phyloP scores from a whole-genome alignment of 805 yeast species.

The Myxozyma vanderwaltii region DNA sequence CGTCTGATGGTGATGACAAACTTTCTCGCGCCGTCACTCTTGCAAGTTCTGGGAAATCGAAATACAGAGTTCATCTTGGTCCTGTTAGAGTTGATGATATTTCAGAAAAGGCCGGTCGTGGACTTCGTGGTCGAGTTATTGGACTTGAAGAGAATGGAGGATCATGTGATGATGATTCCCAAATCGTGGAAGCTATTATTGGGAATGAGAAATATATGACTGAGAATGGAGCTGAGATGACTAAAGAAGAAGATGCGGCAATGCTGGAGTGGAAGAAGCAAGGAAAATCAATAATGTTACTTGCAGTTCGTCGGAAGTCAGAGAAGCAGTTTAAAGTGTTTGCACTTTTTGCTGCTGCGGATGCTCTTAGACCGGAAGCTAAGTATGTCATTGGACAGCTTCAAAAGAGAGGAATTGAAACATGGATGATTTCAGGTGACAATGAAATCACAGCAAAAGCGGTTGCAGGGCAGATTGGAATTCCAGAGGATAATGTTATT shows the following conservation, averaged over 20 bases:
- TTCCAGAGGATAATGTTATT: slow-evolving; percentile 53
- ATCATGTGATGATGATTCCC: slow-evolving; percentile 21
- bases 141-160: not conserved
- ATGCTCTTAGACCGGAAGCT: slow-evolving; percentile 57
- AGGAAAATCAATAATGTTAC: slow-evolving; percentile 64
- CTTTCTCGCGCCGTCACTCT: not conserved
- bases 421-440: slow-evolving; percentile 82
- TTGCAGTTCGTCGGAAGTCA: slow-evolving; percentile 46
- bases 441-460: slow-evolving; percentile 66
- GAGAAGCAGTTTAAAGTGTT: slow-evolving; percentile 46
- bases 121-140: slow-evolving; percentile 53
- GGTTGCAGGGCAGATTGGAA: slow-evolving; percentile 65
- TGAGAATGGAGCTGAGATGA: slow-evolving; percentile 50
- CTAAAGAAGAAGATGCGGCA: slow-evolving; percentile 42
- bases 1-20: no score
- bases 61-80: slow-evolving; percentile 24
- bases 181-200: slow-evolving; percentile 36
- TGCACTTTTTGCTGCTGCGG: slow-evolving; percentile 61
- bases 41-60: not conserved
- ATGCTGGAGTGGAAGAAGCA: slow-evolving; percentile 59
- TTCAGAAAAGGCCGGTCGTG: slow-evolving; percentile 62
- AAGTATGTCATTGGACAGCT: slow-evolving; percentile 51
- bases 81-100: slow-evolving; percentile 48
- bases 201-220: slow-evolving; percentile 65
- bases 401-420: slow-evolving; percentile 49